phyloP scores from a whole-genome alignment of 768 basidiomycete genomes.

The Suillus cothurnatus region DNA sequence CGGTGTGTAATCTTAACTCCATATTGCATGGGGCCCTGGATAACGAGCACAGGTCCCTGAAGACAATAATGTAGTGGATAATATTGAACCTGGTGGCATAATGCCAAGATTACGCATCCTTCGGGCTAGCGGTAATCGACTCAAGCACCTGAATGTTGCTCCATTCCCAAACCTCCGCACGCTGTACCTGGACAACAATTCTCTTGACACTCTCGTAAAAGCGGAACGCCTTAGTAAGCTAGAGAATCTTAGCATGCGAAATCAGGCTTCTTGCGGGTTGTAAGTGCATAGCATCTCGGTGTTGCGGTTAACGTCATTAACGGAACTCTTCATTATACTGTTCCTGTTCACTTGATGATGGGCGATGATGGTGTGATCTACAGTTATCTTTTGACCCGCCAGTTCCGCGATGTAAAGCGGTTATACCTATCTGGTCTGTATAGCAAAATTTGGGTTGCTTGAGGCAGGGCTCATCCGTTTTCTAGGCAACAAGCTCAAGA shows the following conservation, averaged over 20 bases:
- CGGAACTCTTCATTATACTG: conserved; percentile 38
- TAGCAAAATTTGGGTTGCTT: conserved; percentile 16
- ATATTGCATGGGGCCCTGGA: conserved; percentile 15
- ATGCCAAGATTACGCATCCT: conserved; percentile 82
- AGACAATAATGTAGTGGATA: conserved; percentile 75
- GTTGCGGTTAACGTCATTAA: conserved; percentile 30
- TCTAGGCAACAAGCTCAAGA: conserved; percentile 71
- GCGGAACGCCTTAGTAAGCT: conserved; percentile 65
- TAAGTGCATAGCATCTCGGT: conserved; percentile 46
- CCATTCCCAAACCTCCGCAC: conserved; percentile 76
- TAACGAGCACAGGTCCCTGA: conserved; percentile 22
- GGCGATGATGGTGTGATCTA: conserved; percentile 34
- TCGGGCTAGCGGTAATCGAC: conserved; percentile 79
- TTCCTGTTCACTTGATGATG: conserved; percentile 31
- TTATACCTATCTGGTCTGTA: conserved; percentile 90
- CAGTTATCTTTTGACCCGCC: conserved; percentile 52
- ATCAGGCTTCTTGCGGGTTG: conserved; percentile 79
- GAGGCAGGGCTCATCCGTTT: conserved; percentile 26
- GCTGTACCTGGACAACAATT: conserved; percentile 91
- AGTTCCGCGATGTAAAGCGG: conserved; percentile 90
- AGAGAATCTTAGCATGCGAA: conserved; percentile 90
- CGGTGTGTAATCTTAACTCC: conserved; percentile 56
- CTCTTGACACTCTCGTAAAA: conserved; percentile 51
- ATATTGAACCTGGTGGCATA: conserved; percentile 52
- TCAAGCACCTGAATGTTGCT: conserved; percentile 65